Conservation (phyloP, 164 flowering plant genomes). For the Sextonia rubra region DNA sequence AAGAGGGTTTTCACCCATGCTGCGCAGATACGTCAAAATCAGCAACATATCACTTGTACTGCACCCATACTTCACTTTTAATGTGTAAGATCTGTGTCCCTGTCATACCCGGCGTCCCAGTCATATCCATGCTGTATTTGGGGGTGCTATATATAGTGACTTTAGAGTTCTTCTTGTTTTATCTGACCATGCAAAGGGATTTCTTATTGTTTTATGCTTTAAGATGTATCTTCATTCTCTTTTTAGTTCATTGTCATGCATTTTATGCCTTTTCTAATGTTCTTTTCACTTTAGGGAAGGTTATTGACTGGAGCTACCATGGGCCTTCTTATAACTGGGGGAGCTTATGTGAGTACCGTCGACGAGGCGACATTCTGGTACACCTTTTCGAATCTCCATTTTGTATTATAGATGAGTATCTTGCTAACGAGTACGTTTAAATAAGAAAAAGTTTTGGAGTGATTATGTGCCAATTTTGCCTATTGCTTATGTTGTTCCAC, state of each 20-base stretch:
- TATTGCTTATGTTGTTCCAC: too few relatives aligned
- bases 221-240: not conserved
- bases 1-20: too few relatives aligned
- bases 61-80: too few relatives aligned
- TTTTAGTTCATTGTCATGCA: not conserved
- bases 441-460: not conserved
- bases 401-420: not conserved
- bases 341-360: conserved; percentile 96
- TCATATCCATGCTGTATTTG: too few relatives aligned
- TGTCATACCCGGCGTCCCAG: too few relatives aligned
- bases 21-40: too few relatives aligned
- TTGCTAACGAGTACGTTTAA: not conserved
- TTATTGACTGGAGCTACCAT: conserved; percentile 72
- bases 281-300: conserved; percentile 54
- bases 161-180: not conserved
- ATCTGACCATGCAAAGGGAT: too few relatives aligned
- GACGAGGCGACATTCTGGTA: conserved; percentile 99
- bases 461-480: not conserved
- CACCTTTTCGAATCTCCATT: conserved; percentile 7
- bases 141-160: not conserved
- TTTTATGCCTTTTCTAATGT: conserved; percentile 5
- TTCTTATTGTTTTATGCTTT: not conserved
- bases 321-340: conserved; percentile 79
- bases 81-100: too few relatives aligned
- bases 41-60: too few relatives aligned